phyloP scores from a whole-genome alignment of 495 filamentous ascomycete genomes.

The Penicillium taxi region DNA sequence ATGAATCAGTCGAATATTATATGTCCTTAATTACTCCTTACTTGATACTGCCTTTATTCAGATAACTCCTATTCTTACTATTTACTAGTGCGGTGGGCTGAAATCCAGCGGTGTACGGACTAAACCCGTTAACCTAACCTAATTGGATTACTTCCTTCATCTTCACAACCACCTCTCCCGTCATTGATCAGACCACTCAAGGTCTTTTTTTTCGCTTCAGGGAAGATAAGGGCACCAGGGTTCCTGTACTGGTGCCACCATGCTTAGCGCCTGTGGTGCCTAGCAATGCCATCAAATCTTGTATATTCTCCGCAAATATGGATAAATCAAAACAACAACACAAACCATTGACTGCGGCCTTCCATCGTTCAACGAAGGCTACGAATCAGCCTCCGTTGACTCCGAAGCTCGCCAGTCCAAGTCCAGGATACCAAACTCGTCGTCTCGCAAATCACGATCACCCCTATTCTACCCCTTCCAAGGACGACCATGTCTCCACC shows the following conservation, averaged over 20 bases:
- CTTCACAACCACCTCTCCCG: no score
- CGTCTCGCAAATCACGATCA: constrained; percentile 26
- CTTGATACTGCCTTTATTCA: no score
- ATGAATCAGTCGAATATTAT: no score
- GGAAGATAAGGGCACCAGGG: background rate
- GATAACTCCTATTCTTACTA: no score
- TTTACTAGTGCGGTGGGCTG: no score
- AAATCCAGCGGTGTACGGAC: no score
- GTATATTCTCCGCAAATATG: constrained; percentile 36
- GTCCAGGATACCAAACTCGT: constrained; percentile 21
- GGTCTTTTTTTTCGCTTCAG: background rate
- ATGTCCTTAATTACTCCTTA: no score
- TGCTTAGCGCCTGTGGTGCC: constrained; percentile 29
- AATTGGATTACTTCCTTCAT: no score
- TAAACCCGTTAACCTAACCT: no score
- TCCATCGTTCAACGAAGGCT: constrained; percentile 32
- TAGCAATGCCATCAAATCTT: constrained; percentile 39
- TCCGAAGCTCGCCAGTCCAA: constrained; percentile 42
- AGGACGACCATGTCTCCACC: constrained; percentile 35
- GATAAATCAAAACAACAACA: constrained; percentile 48
- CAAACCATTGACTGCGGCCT: constrained; percentile 43
- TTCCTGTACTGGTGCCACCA: constrained; percentile 26
- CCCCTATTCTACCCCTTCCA: constrained; percentile 24
- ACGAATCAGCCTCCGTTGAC: constrained; percentile 41
- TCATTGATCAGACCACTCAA: constrained; percentile 7